Evolutionary conservation across 106 monocot genomes (phyloP).

Genomic region (Narthecium ossifragum): DNA sequence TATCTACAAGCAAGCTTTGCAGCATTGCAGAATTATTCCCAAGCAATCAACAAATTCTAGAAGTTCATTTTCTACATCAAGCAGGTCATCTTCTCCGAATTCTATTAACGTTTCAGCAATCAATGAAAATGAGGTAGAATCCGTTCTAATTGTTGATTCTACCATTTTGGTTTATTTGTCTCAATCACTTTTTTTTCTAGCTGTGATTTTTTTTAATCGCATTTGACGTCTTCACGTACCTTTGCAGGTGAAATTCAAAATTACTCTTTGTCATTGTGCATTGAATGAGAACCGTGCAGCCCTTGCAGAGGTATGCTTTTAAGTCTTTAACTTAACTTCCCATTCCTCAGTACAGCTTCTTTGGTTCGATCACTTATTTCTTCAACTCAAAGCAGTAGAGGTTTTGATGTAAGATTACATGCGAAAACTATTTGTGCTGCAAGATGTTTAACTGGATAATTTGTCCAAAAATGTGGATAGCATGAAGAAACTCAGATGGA

Average conservation of each 20-base stretch:
- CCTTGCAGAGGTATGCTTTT: constrained; percentile 62
- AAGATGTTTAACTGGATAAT: too few relatives aligned
- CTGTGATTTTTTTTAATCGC: too few relatives aligned
- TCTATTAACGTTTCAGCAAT: constrained; percentile 51
- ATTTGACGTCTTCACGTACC: constrained; percentile 7
- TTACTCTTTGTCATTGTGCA: constrained; percentile 79
- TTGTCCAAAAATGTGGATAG: too few relatives aligned
- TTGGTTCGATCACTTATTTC: too few relatives aligned
- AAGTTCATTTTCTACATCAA: constrained; percentile 61
- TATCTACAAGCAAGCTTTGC: constrained; percentile 94
- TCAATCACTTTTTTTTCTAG: background rate
- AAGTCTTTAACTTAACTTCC: background rate
- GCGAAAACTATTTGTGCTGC: too few relatives aligned
- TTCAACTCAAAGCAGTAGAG: too few relatives aligned
- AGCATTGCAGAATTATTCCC: constrained; percentile 67
- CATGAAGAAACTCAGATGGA: too few relatives aligned
- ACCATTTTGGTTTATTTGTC: background rate
- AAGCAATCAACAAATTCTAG: constrained; percentile 50
- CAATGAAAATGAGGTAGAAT: constrained; percentile 85
- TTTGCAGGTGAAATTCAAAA: constrained; percentile 90
- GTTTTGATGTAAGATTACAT: too few relatives aligned
- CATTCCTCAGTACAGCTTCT: background rate
- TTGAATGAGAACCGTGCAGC: constrained; percentile 87
- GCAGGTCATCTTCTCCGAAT: constrained; percentile 84
- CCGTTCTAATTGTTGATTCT: background rate